Base-by-base conservation (phyloP, 306 rosid genomes). In the Astragalus glycyphyllos region DNA sequence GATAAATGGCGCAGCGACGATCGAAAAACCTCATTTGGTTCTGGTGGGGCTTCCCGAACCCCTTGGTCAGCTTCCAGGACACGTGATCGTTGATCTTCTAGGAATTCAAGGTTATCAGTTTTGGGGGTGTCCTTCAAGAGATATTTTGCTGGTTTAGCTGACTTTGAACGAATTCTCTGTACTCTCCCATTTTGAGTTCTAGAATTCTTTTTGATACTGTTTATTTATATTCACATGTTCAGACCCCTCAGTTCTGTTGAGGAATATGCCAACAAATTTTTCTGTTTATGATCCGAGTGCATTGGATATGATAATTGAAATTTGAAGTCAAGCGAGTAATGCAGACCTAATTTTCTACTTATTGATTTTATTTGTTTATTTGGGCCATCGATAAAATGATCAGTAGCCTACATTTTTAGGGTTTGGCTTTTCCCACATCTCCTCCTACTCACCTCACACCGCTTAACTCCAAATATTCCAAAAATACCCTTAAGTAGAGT, bases 1-100 rank as follows among this genome's bases (percentile, higher is more conserved):
- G 89, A 89, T 51, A 87, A 82, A 79, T 94, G 99, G 99, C 91
- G 96, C 41, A 47, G 49, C 48, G 96, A 86, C 26, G 94, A 87
- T 11, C 85, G 89, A 1, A 85, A 59, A 70, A 20, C 87, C 1
- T 42, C 82, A 0, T 82, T 86, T 51, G 90, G 89, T 63, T 53
- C 78, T 57, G 82, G 79, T 9, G 90, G 85, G 87, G 73, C 65
- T 79, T 31, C 49, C 84, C 0, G 63, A n/a, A n/a, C 96, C 3
- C 54, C 92, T 2, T 91, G 97, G 99, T 82, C 98, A 11, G 85
- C 92, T 20, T 85, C 99, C 51, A 86, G 86, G 84, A 72, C 50
- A 0, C 48, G 82, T 0, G 83, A 85, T 38, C 90, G 81, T 60
- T 86, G 84, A 85, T 72, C 77, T 26, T 26, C 31, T 2, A 26